These are phyloP conservation scores for Kodamaea alishanica DNA, from an alignment of 1,139 yeast genomes.

Conservation along the genomic window DNA sequence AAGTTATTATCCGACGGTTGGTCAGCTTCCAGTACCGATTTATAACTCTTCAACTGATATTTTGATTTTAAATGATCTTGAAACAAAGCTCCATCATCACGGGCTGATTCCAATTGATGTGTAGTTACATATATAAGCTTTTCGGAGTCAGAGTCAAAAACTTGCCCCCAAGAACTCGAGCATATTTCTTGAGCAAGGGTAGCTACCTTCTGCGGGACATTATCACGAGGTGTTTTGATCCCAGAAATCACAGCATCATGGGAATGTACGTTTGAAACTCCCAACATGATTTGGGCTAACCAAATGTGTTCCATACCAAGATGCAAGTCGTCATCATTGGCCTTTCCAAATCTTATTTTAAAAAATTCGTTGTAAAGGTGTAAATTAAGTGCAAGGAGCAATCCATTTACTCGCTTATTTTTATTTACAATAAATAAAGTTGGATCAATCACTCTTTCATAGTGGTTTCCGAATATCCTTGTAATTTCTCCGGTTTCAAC, in stretches of 20 bases:
- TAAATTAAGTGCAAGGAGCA: conserved; percentile 26
- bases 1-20: conserved; percentile 10
- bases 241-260: conserved; percentile 32
- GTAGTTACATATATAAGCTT: conserved; percentile 30
- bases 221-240: conserved; percentile 28
- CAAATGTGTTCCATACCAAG: conserved; percentile 29
- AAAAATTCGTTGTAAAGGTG: conserved; percentile 24
- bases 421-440: conserved; percentile 29
- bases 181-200: conserved; percentile 32
- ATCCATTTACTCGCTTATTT: conserved; percentile 24
- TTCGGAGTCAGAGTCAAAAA: conserved; percentile 23
- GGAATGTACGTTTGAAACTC: conserved; percentile 20
- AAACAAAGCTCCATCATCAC: conserved; percentile 14
- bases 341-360: conserved; percentile 19
- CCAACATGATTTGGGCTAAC: conserved; percentile 35
- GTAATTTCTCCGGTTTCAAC: conserved; percentile 7
- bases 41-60: conserved; percentile 9
- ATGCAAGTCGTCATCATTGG: conserved; percentile 9
- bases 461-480: conserved; percentile 23
- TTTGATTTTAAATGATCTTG: conserved; percentile 15
- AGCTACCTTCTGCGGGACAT: conserved; percentile 16
- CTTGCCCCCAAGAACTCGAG: conserved; percentile 40
- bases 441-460: conserved; percentile 28
- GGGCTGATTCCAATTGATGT: conserved; percentile 35
- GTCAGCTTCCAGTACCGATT: conserved; percentile 1